A percentile compares a stretch with the other conserved stretches of the same genome.
Evolutionary conservation across 805 yeast species (phyloP).

Genomic region (Ogataea angusta): DNA sequence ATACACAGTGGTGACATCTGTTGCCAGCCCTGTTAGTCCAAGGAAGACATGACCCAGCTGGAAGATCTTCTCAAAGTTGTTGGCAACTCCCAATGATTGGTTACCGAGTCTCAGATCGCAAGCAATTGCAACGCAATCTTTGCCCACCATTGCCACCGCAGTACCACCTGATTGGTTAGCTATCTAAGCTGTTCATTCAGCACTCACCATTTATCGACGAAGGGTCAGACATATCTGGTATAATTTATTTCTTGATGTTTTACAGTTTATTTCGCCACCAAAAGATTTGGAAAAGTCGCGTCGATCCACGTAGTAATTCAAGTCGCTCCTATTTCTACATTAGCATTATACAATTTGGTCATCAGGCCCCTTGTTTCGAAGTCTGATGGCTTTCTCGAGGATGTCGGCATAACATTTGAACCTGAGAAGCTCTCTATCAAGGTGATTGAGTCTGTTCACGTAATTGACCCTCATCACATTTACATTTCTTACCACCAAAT

Average conservation of each 20-base stretch:
- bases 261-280: constrained; percentile 26
- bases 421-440: constrained; percentile 42
- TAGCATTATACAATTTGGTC: constrained; percentile 1
- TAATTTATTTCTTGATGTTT: constrained; percentile 23
- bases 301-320: constrained; percentile 2
- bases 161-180: constrained; percentile 63
- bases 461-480: constrained; percentile 38
- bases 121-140: constrained; percentile 97
- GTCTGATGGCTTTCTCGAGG: constrained; percentile 45
- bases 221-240: constrained; percentile 64
- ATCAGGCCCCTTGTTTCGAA: constrained; percentile 36
- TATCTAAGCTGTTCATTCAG: neutral
- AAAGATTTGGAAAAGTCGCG: constrained; percentile 6
- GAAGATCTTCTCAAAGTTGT: constrained; percentile 90
- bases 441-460: constrained; percentile 39
- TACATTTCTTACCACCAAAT: constrained; percentile 31
- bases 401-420: constrained; percentile 44
- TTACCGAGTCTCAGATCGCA: constrained; percentile 91
- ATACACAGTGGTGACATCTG: constrained; percentile 84
- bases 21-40: constrained; percentile 92
- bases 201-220: constrained; percentile 67
- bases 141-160: constrained; percentile 98
- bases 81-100: constrained; percentile 89
- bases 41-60: constrained; percentile 80
- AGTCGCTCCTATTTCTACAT: neutral